Evolutionary conservation across 148 eudicot genomes (phyloP).

Genomic region (Cornus florida): DNA sequence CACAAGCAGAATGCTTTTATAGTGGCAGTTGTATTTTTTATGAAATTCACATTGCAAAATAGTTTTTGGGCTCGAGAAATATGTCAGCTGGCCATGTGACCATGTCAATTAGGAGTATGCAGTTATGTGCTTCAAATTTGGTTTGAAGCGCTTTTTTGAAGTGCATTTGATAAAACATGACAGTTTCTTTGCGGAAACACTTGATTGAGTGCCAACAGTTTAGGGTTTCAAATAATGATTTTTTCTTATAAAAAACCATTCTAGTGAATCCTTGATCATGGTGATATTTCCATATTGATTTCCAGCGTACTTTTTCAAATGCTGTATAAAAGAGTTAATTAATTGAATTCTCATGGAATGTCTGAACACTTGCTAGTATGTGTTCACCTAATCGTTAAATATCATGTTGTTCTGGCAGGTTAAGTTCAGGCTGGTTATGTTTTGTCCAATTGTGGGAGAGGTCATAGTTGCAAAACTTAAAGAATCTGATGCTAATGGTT

Average conservation of each 20-base stretch:
- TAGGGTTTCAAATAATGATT: not conserved
- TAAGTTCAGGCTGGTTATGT: slow-evolving; percentile 67
- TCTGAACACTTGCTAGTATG: not conserved
- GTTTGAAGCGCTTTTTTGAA: not conserved
- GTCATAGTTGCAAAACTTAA: slow-evolving; percentile 61
- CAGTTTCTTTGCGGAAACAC: not conserved
- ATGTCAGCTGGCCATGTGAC: too few relatives aligned
- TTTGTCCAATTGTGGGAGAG: slow-evolving; percentile 84
- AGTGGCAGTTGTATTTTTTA: too few relatives aligned
- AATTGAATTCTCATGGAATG: not conserved
- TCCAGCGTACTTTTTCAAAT: slow-evolving; percentile 7
- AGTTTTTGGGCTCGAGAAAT: too few relatives aligned
- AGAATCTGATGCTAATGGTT: slow-evolving; percentile 57
- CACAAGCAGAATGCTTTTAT: too few relatives aligned
- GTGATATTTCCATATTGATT: not conserved
- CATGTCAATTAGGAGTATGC: too few relatives aligned
- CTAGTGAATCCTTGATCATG: not conserved
- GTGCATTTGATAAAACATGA: not conserved
- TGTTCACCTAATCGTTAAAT: not conserved
- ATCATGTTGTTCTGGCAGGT: slow-evolving; percentile 46
- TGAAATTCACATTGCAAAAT: too few relatives aligned
- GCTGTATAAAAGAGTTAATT: not conserved
- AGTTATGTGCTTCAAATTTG: not conserved
- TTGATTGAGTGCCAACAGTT: not conserved
- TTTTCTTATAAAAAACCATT: not conserved